phyloP scores from a whole-genome alignment of 2,329 filamentous ascomycete species.

The Helotiales sp. region DNA sequence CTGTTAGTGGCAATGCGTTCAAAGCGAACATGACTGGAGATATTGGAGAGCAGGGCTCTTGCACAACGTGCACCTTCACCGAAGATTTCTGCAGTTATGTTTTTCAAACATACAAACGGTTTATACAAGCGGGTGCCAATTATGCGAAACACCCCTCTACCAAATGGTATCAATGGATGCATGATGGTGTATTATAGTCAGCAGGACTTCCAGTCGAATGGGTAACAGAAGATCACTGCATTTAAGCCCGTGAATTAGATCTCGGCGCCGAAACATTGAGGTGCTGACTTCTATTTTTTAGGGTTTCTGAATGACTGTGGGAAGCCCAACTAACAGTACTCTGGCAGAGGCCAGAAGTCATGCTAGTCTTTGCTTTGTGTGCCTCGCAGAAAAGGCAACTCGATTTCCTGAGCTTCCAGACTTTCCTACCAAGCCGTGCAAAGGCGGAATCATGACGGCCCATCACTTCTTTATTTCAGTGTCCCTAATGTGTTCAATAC shows the following conservation, averaged over 20 bases:
- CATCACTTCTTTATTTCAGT: conserved; percentile 60
- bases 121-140: conserved; percentile 51
- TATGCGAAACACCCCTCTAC: conserved; percentile 40
- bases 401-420: conserved; percentile 49
- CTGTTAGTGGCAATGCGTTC: too few species aligned
- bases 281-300: conserved; percentile 49
- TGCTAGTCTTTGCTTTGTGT: conserved; percentile 59
- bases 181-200: conserved; percentile 48
- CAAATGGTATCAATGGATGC: conserved; percentile 40
- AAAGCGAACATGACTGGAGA: not conserved
- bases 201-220: conserved; percentile 46
- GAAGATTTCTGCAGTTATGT: conserved; percentile 64
- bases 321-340: conserved; percentile 55
- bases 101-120: conserved; percentile 57
- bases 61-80: conserved; percentile 65
- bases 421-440: conserved; percentile 60
- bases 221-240: conserved; percentile 50
- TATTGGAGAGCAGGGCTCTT: conserved; percentile 44
- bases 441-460: conserved; percentile 55
- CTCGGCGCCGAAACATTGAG: not conserved
- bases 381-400: conserved; percentile 50
- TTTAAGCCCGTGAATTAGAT: conserved; percentile 51
- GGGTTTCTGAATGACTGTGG: conserved; percentile 69
- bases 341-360: conserved; percentile 49
- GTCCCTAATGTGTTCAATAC: not conserved